Base-by-base conservation (phyloP, 768 basidiomycete genomes). In the Fistulinella prunicolor region DNA sequence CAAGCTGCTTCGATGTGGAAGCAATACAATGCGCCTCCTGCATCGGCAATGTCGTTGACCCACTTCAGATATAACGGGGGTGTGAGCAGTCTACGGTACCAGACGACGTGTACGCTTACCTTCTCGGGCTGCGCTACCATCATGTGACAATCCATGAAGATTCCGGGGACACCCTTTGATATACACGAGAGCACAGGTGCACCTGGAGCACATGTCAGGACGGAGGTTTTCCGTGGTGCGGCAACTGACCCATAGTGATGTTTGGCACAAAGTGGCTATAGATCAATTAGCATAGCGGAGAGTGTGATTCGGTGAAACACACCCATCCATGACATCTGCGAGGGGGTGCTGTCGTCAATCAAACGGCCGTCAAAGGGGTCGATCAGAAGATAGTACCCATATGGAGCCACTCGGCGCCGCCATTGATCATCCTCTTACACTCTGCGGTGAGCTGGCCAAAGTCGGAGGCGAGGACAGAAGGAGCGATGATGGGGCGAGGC, bases 91-190 rank as follows among this genome's bases (percentile, higher is more conserved):
- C 6, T 29, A 23, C 24, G 9, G 23, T 5, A 16, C 4, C 8
- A 30, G 35, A 17, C 21, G 20, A 10, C 37, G 24, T 17, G 30
- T 28, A 8, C 61, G 41, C n/a, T 44, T 56, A 91, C 94, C 77
- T 86, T 85, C 62, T 88, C 90, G 9, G 96, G 96, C 41, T 97
- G 74, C 0, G 93, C 68, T 17, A 99, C 96, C 96, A 99, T 99
- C 96, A 98, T 98, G 70, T 99, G 96, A 69, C 94, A 97, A 70
- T 99, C 96, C 95, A 99, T 98, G 74, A 94, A 98, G 58, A 97
- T 96, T 44, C 82, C 90, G 2, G 95, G 94, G 19, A 97, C 81
- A 29, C 83, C 81, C 67, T 93, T 93, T 44, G 79, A 75, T 19
- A 99, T 85, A 56, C 85, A 89, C 24, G 87, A 76, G 26, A 98